Base-by-base conservation (phyloP, 2,329 filamentous ascomycete species). In the Penicillium glabrum region DNA sequence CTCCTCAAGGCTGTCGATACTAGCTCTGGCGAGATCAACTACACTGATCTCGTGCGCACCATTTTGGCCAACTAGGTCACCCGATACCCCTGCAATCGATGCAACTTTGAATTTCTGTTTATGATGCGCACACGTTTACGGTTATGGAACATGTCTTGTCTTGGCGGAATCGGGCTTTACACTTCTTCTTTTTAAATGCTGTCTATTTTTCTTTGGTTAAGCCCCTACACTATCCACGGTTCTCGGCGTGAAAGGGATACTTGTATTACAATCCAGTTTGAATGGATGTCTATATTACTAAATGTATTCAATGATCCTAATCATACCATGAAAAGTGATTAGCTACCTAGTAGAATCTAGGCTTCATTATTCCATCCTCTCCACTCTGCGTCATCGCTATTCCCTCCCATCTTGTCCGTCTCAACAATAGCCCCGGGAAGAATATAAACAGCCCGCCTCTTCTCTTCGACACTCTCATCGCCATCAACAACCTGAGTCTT, bases 1-100 rank as follows among this genome's bases (percentile, higher is more conserved):
- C 84, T 99, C 73, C 87, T 99, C 76, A 99, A 98, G 87, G 92
- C 93, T 0, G 93, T 98, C 64, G 95, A 99, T 75, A 96, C 93
- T 60, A 95, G 89, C 79, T 93, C 89, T 54, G 93, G 93, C 67
- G 93, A 98, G 84, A 91, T 99, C 77, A 96, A 98, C 82, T 99
- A 99, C 78, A 93, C 89, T 65, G 90, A 95, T 61, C 88, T 95
- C 58, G 90, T 95, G 70, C 88, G 90, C 70, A 93, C 90, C 52
- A 92, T 95, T 72, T 87, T 95, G 65, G 89, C 90, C 75, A 93
- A 93, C 80, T 95, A 55, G 33, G 49, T 39, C 19, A 19, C 9
- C n/a, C 46, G 44, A 54, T 46, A 54, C 51, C 44, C 37, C n/a
- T 19, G 35, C 41, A 31, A 16, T 52, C 16, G 21, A 33, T 33